Evolutionary conservation across 257 asterid genomes (phyloP).

Genomic region (Salvia hispanica): DNA sequence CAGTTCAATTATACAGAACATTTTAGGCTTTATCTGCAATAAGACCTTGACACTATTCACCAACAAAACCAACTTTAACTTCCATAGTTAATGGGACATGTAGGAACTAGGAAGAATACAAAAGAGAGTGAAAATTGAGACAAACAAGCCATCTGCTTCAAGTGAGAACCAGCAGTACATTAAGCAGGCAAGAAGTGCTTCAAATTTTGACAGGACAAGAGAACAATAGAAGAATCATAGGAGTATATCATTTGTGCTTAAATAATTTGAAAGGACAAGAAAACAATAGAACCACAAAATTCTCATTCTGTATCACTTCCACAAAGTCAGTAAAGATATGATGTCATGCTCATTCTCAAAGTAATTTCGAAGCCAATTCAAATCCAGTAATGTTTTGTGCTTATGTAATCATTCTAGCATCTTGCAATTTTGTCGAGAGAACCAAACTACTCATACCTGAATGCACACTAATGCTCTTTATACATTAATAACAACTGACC

Average conservation of each 20-base stretch:
- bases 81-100: neutral
- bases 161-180: conserved; percentile 17
- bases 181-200: neutral
- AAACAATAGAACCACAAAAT: neutral
- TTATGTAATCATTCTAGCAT: conserved; percentile 3
- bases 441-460: conserved; percentile 5
- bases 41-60: neutral
- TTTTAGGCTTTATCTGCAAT: conserved; percentile 16
- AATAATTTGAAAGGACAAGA: neutral
- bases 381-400: neutral
- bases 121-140: neutral
- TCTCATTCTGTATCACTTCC: neutral
- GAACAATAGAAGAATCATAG: neutral
- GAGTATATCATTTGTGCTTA: too few species aligned
- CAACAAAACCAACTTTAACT: conserved; percentile 11
- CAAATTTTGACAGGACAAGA: neutral
- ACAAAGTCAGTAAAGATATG: neutral
- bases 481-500: conserved; percentile 50
- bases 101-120: neutral
- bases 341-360: neutral
- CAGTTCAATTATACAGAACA: neutral
- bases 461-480: neutral
- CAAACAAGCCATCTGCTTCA: neutral
- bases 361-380: neutral
- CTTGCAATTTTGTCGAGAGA: conserved; percentile 14